Conservation (phyloP, 768 basidiomycete genomes). For the Heimioporus sp. region DNA sequence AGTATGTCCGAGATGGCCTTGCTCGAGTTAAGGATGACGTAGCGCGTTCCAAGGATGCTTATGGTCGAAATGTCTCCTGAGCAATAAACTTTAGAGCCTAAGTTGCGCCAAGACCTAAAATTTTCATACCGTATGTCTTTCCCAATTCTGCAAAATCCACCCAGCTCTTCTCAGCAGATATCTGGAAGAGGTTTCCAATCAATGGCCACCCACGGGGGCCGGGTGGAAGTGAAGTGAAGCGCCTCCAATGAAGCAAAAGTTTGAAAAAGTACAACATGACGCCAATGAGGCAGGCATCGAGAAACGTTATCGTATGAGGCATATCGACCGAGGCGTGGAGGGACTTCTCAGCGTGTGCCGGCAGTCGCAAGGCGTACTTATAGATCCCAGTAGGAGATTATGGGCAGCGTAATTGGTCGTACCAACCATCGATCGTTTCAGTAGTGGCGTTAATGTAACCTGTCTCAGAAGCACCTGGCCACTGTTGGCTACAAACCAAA, state of each 20-base stretch:
- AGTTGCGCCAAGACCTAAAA: background rate
- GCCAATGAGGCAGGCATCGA: slow-evolving; percentile 31
- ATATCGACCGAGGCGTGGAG: slow-evolving; percentile 3
- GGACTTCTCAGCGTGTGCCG: too few species aligned
- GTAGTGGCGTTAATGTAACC: too few species aligned
- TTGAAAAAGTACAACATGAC: slow-evolving; percentile 28
- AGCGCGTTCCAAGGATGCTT: slow-evolving; percentile 57
- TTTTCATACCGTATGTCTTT: slow-evolving; percentile 38
- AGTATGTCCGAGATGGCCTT: slow-evolving; percentile 53
- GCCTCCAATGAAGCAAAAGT: slow-evolving; percentile 16
- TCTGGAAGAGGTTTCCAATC: slow-evolving; percentile 47
- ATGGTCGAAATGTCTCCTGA: slow-evolving; percentile 60
- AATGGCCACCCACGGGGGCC: slow-evolving; percentile 45
- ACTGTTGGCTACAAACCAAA: too few species aligned
- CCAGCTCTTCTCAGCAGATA: slow-evolving; percentile 48
- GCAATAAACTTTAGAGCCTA: background rate
- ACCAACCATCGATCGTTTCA: too few species aligned
- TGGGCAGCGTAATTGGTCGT: too few species aligned
- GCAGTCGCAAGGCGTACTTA: too few species aligned
- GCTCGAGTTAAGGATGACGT: slow-evolving; percentile 54
- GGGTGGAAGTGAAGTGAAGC: slow-evolving; percentile 37
- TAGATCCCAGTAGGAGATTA: too few species aligned
- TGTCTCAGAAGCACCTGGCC: too few species aligned
- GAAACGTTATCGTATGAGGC: slow-evolving; percentile 26
- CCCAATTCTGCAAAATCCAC: slow-evolving; percentile 45